A percentile compares a stretch with the other conserved stretches of the same genome.
These are phyloP conservation scores for Blastobotrys capitulatus DNA, from an alignment of 1,139 yeast genomes.

Conservation along the genomic window DNA sequence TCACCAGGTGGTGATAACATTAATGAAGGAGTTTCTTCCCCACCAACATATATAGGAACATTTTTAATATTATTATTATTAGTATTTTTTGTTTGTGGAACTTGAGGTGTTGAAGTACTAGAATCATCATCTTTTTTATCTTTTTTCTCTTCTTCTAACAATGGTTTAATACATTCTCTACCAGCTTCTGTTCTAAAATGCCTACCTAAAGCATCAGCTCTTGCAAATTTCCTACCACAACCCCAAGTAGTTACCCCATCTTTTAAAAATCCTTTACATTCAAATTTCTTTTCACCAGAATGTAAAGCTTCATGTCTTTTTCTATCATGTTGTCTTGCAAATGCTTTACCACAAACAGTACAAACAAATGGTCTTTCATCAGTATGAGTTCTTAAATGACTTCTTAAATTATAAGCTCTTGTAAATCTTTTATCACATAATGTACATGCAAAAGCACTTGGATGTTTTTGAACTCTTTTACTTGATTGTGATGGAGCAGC, in stretches of 20 bases:
- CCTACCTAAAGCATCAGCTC: conserved; percentile 92
- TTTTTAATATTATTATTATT: not conserved
- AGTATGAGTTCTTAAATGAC: conserved; percentile 89
- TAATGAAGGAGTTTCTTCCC: conserved; percentile 22
- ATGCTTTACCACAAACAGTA: conserved; percentile 83
- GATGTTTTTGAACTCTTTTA: conserved; percentile 65
- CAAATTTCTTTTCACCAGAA: conserved; percentile 82
- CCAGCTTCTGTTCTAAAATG: conserved; percentile 96
- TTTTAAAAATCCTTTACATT: conserved; percentile 68
- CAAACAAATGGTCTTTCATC: conserved; percentile 91
- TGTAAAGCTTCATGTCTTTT: conserved; percentile 93
- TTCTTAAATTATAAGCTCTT: conserved; percentile 84
- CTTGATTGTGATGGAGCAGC: conserved; percentile 34
- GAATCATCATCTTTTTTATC: conserved; percentile 7
- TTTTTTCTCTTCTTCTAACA: conserved; percentile 60
- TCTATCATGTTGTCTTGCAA: conserved; percentile 93
- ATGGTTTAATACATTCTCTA: conserved; percentile 67
- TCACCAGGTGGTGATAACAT: conserved; percentile 21
- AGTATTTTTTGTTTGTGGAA: not conserved
- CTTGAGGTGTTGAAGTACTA: too few relatives aligned
- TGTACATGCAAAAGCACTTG: conserved; percentile 75
- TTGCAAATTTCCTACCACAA: conserved; percentile 86
- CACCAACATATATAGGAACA: conserved; percentile 17
- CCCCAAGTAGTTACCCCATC: conserved; percentile 71
- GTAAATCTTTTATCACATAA: conserved; percentile 84